Percentiles rank a stretch among this genome's conserved stretches.
Evolutionary conservation across 1,284 basidiomycete genomes (phyloP).

Genomic region (Marasmius fiardii): DNA sequence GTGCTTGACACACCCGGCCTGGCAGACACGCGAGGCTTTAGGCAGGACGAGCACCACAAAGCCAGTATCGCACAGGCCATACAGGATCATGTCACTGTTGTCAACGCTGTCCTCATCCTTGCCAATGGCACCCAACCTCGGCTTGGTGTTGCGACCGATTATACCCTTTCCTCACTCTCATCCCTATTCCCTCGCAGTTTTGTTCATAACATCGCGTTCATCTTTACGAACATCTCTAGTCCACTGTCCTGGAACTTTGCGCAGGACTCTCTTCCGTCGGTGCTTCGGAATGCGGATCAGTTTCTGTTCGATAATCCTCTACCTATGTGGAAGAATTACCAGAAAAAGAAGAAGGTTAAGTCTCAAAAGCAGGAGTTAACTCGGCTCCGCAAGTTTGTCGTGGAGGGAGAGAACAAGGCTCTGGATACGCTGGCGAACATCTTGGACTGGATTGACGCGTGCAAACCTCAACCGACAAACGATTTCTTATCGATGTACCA

Average conservation of each 20-base stretch:
- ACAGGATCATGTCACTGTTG: slow-evolving; percentile 1
- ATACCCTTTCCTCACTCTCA: slow-evolving; percentile 22
- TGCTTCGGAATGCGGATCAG: slow-evolving; percentile 1
- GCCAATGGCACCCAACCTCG: slow-evolving; percentile 25
- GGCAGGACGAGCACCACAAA: slow-evolving; percentile 4
- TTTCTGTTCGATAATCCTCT: slow-evolving; percentile 16
- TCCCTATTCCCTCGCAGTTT: slow-evolving; percentile 24
- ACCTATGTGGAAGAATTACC: slow-evolving; percentile 10
- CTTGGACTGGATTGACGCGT: too few species aligned
- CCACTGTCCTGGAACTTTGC: slow-evolving; percentile 22
- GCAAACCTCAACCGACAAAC: too few species aligned
- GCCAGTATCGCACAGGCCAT: slow-evolving; percentile 6
- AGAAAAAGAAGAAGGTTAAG: neutral
- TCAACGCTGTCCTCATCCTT: slow-evolving; percentile 22
- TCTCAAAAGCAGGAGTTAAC: too few species aligned
- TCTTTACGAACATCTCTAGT: slow-evolving; percentile 25
- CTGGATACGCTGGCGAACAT: too few species aligned
- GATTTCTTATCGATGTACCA: too few species aligned
- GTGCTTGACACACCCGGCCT: too few species aligned
- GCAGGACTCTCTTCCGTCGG: slow-evolving; percentile 7
- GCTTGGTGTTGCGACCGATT: slow-evolving; percentile 21
- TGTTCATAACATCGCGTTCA: slow-evolving; percentile 23
- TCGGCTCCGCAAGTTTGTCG: too few species aligned
- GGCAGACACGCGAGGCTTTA: slow-evolving; percentile 1
- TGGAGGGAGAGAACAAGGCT: too few species aligned